Percentiles rank a stretch among this genome's conserved stretches.
phyloP scores from a whole-genome alignment of 768 basidiomycete genomes.

The Tylopilus felleus region DNA sequence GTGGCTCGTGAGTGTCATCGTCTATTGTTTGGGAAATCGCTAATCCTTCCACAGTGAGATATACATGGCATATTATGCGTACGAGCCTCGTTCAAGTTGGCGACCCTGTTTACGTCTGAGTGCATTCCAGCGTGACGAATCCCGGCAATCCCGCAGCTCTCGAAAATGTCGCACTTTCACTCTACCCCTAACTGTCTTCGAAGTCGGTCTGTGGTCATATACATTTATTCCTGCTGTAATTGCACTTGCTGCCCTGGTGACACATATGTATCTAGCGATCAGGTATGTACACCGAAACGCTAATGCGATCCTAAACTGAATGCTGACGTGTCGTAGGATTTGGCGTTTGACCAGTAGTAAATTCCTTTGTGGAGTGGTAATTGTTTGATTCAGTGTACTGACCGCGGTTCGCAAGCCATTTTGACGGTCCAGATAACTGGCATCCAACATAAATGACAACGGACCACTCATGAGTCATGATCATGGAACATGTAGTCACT shows the following conservation, averaged over 20 bases:
- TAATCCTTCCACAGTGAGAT: slow-evolving; percentile 6
- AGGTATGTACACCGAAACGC: slow-evolving; percentile 31
- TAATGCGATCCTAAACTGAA: background rate
- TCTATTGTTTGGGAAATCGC: background rate
- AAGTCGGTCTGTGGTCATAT: slow-evolving; percentile 48
- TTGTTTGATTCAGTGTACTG: background rate
- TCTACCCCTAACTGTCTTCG: background rate
- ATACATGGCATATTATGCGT: slow-evolving; percentile 19
- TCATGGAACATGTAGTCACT: no score
- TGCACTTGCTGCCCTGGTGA: slow-evolving; percentile 45
- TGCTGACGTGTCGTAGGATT: slow-evolving; percentile 8
- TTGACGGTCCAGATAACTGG: no score
- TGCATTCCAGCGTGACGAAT: slow-evolving; percentile 10
- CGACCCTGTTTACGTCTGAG: background rate
- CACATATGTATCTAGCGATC: slow-evolving; percentile 46
- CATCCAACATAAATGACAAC: no score
- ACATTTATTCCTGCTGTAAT: slow-evolving; percentile 49
- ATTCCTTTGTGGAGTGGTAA: slow-evolving; percentile 33
- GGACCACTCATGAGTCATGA: no score
- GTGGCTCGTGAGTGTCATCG: slow-evolving; percentile 9
- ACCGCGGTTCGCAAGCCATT: no score
- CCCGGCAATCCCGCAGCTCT: slow-evolving; percentile 16
- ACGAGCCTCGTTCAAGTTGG: background rate
- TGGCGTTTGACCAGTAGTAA: slow-evolving; percentile 13
- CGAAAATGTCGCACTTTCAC: background rate